Conservation (phyloP, 441 rosid species). For the Mallotus japonicus region DNA sequence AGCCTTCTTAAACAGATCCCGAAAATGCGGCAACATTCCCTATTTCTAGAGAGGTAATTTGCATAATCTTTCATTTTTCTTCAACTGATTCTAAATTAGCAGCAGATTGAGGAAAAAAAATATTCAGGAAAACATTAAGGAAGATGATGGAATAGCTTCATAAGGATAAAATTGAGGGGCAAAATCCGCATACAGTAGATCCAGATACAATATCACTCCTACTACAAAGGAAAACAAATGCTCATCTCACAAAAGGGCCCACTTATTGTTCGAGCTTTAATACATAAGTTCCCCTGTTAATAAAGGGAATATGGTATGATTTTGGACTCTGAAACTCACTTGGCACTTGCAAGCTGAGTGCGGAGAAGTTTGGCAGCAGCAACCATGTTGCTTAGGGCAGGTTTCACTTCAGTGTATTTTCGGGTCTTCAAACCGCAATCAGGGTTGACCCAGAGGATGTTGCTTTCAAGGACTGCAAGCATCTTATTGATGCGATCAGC, state of each 20-base stretch:
- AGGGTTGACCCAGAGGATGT: constrained; percentile 96
- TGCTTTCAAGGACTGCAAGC: constrained; percentile 88
- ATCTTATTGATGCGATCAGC: constrained; percentile 88
- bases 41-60: too few relatives aligned
- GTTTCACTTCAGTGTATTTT: constrained; percentile 84
- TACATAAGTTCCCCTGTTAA: constrained; percentile 4
- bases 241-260: constrained; percentile 18
- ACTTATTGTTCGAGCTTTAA: constrained; percentile 18
- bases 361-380: constrained; percentile 90
- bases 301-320: neutral
- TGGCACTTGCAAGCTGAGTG: constrained; percentile 57
- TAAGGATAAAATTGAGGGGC: neutral
- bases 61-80: too few relatives aligned
- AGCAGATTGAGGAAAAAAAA: too few relatives aligned
- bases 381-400: constrained; percentile 87
- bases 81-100: too few relatives aligned
- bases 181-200: constrained; percentile 14
- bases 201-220: neutral
- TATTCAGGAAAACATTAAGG: neutral
- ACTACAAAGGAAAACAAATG: neutral
- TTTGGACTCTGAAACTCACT: constrained; percentile 31
- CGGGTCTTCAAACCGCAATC: constrained; percentile 97
- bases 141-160: neutral
- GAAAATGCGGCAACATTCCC: too few relatives aligned
- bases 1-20: too few relatives aligned